Percentiles rank a stretch among this genome's conserved stretches.
These are phyloP conservation scores for Helichrysum umbraculigerum DNA, from an alignment of 129 eudicot genomes.

Conservation along the genomic window DNA sequence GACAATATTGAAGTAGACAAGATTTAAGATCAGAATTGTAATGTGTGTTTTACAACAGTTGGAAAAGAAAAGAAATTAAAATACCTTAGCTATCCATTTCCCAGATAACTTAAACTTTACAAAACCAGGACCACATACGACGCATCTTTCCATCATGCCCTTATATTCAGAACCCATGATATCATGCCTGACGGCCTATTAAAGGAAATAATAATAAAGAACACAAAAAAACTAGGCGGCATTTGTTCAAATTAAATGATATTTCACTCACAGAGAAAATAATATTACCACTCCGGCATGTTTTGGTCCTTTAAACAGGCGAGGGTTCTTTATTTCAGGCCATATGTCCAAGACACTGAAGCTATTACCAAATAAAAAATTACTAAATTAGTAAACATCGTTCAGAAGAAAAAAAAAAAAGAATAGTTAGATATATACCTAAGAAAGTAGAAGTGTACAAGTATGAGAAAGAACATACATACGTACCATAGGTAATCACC, in stretches of 20 bases:
- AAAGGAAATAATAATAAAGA: neutral
- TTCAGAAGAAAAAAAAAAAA: neutral
- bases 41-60: neutral
- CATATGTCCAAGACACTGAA: neutral
- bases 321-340: neutral
- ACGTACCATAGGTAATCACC: neutral
- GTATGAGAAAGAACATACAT: neutral
- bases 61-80: neutral
- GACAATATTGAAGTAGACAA: neutral
- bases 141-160: neutral
- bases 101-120: neutral
- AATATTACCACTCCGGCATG: neutral
- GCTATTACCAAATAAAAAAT: neutral
- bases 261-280: neutral
- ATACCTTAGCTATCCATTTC: neutral
- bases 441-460: neutral
- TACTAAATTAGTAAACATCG: neutral
- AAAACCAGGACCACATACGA: neutral
- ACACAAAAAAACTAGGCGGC: neutral
- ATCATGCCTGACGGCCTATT: neutral
- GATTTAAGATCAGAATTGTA: neutral
- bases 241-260: neutral
- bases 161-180: neutral
- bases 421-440: neutral
- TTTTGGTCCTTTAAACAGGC: neutral